A percentile compares a stretch with the other conserved stretches of the same genome.
phyloP scores from a whole-genome alignment of 441 rosid genomes.

The Populus hybrid region DNA sequence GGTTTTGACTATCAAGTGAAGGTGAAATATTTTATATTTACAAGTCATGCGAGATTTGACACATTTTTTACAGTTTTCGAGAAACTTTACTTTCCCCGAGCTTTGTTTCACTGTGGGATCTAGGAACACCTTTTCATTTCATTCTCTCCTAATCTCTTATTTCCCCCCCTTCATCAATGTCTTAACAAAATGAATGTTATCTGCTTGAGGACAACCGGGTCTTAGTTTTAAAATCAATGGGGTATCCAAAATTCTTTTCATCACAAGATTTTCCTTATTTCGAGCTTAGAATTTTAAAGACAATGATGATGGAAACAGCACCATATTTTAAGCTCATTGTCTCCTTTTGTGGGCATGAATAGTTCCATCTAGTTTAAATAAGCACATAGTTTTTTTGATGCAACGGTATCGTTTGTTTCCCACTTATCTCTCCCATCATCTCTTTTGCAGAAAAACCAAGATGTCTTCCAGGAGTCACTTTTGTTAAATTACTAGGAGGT shows the following conservation, averaged over 20 bases:
- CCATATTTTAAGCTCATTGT: background rate
- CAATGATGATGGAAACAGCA: background rate
- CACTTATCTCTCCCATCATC: conserved; percentile 5
- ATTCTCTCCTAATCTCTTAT: background rate
- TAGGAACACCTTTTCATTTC: background rate
- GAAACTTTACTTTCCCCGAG: background rate
- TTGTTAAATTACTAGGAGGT: conserved; percentile 85
- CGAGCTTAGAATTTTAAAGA: background rate
- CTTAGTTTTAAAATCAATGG: background rate
- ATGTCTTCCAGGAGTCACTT: conserved; percentile 68
- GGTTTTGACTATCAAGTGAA: background rate
- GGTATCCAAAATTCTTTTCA: background rate
- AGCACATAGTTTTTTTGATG: background rate
- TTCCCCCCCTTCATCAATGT: background rate
- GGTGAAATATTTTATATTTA: background rate
- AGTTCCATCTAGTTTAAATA: conserved; percentile 3
- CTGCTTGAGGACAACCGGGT: background rate
- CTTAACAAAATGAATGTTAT: background rate
- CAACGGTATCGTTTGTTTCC: background rate
- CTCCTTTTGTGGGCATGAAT: background rate
- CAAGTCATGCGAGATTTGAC: background rate
- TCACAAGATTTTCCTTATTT: background rate
- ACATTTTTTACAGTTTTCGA: background rate
- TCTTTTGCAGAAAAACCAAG: conserved; percentile 71
- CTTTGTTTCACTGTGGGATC: background rate